Evolutionary conservation across 169 alveolate genomes (phyloP).

Genomic region (Haemoproteus tartakovskyi): DNA sequence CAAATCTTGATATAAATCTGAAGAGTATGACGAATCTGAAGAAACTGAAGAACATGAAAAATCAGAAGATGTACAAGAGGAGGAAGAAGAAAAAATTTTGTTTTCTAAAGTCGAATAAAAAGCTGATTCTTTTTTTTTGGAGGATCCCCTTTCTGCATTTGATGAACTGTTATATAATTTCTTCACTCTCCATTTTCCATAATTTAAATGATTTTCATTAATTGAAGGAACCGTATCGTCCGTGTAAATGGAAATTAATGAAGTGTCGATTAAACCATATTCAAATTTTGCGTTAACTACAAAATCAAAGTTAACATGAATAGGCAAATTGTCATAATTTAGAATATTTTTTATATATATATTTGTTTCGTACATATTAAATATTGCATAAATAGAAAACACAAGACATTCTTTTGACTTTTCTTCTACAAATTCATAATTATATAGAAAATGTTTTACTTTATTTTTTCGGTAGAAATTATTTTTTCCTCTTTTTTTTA

Average conservation of each 20-base stretch:
- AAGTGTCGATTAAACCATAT: conserved; percentile 15
- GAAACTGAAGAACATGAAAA: too few relatives aligned
- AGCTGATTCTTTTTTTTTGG: too few relatives aligned
- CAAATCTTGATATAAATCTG: too few relatives aligned
- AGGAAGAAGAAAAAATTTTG: too few relatives aligned
- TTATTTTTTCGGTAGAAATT: conserved; percentile 7
- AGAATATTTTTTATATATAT: conserved; percentile 49
- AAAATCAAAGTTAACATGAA: conserved; percentile 15
- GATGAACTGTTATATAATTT: too few relatives aligned
- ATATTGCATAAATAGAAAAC: conserved; percentile 41
- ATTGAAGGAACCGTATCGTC: conserved; percentile 45
- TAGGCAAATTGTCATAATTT: conserved; percentile 36
- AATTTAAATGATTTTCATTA: conserved; percentile 34
- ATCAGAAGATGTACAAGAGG: too few relatives aligned
- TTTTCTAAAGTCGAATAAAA: too few relatives aligned
- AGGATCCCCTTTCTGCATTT: too few relatives aligned
- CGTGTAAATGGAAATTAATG: conserved; percentile 56
- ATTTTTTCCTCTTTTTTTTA: not conserved
- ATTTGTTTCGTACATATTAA: conserved; percentile 30
- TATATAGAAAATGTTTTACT: conserved; percentile 2
- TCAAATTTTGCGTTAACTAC: conserved; percentile 38
- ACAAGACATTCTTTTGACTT: not conserved
- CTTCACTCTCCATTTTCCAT: conserved; percentile 56
- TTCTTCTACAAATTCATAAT: not conserved
- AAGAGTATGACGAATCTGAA: too few relatives aligned